Evolutionary conservation across 495 filamentous ascomycete species (phyloP).

Genomic region (Penicillium odoratum): DNA sequence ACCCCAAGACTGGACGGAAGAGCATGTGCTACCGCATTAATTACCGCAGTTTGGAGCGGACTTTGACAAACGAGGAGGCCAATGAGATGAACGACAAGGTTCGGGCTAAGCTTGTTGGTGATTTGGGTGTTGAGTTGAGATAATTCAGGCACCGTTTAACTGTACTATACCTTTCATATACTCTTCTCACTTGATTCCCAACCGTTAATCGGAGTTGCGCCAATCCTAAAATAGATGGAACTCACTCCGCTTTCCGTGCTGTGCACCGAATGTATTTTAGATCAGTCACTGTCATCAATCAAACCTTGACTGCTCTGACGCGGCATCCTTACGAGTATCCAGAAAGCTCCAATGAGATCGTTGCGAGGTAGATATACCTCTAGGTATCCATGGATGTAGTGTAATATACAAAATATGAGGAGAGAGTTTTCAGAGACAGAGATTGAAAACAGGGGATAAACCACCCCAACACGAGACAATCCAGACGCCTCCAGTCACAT

Average conservation of each 20-base stretch:
- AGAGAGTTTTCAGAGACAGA: slow-evolving; percentile 32
- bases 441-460: slow-evolving; percentile 26
- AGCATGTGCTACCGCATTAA: slow-evolving; percentile 92
- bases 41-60: slow-evolving; percentile 86
- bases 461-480: slow-evolving; percentile 31
- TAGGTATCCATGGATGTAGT: slow-evolving; percentile 6
- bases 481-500: slow-evolving; percentile 40
- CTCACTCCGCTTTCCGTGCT: too few relatives aligned
- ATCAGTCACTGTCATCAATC: too few relatives aligned
- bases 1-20: slow-evolving; percentile 80
- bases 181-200: not conserved
- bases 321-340: not conserved
- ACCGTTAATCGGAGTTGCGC: too few relatives aligned
- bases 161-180: slow-evolving; percentile 19
- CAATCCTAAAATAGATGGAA: too few relatives aligned
- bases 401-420: slow-evolving; percentile 41
- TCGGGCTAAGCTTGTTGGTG: slow-evolving; percentile 57
- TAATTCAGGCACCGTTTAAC: slow-evolving; percentile 31
- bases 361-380: not conserved
- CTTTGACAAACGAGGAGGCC: slow-evolving; percentile 75
- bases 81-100: slow-evolving; percentile 75
- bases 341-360: not conserved
- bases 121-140: slow-evolving; percentile 79
- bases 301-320: too few relatives aligned
- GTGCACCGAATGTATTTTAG: too few relatives aligned